These are phyloP conservation scores for Cordyceps cateniannulata DNA, from an alignment of 2,329 filamentous ascomycete genomes.

Conservation along the genomic window DNA sequence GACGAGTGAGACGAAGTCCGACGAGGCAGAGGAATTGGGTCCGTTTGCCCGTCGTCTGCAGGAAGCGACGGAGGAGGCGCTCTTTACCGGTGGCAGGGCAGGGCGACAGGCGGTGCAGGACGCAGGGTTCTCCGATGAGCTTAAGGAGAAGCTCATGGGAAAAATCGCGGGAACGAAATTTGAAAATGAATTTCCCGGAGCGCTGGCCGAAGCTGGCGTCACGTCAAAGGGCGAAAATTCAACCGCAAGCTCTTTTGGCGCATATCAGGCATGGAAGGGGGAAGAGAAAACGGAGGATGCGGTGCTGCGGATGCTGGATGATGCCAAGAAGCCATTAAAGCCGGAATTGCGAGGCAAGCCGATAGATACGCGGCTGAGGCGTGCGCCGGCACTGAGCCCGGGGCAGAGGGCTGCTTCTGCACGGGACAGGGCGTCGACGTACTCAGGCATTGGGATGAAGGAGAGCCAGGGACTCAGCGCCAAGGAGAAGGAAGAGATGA, in stretches of 20 bases:
- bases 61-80: constrained; percentile 57
- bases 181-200: constrained; percentile 40
- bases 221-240: constrained; percentile 26
- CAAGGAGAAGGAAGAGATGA: constrained; percentile 64
- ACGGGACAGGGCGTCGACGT: constrained; percentile 50
- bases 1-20: neutral
- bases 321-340: constrained; percentile 65
- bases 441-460: constrained; percentile 42
- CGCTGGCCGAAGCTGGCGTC: constrained; percentile 43
- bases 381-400: constrained; percentile 31
- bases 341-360: constrained; percentile 42
- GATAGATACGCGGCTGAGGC: constrained; percentile 46
- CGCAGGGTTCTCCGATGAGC: constrained; percentile 56
- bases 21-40: constrained; percentile 24
- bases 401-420: constrained; percentile 47
- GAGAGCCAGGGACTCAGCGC: constrained; percentile 51
- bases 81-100: constrained; percentile 51
- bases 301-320: constrained; percentile 77
- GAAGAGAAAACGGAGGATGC: constrained; percentile 67
- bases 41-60: constrained; percentile 52
- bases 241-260: neutral
- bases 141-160: constrained; percentile 51
- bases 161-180: constrained; percentile 52
- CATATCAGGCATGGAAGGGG: constrained; percentile 62
- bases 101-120: constrained; percentile 55